phyloP scores from a whole-genome alignment of 768 basidiomycete species.

The Austroboletus eburneus region DNA sequence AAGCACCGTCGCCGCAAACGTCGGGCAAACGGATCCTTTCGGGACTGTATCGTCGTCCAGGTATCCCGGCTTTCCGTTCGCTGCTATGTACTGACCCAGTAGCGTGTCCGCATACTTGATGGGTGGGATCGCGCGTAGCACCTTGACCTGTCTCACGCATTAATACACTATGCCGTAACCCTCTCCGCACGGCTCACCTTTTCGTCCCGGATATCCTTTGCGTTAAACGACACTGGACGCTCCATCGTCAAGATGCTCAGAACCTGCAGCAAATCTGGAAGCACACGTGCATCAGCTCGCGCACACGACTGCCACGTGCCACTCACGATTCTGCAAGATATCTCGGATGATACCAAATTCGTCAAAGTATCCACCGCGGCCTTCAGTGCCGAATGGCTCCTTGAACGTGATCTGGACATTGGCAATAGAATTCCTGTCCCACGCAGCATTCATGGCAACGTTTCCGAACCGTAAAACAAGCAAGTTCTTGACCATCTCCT shows the following conservation, averaged over 20 bases:
- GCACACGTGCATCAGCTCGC: slow-evolving; percentile 15
- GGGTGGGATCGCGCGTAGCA: slow-evolving; percentile 85
- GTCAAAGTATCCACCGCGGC: slow-evolving; percentile 99
- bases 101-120: slow-evolving; percentile 75
- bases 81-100: slow-evolving; percentile 89
- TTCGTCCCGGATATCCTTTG: slow-evolving; percentile 98
- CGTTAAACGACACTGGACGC: slow-evolving; percentile 92
- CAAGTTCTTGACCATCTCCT: slow-evolving; percentile 99
- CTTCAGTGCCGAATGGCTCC: slow-evolving; percentile 98
- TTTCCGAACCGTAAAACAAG: slow-evolving; percentile 96
- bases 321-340: slow-evolving; percentile 95
- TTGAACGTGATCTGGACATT: slow-evolving; percentile 99
- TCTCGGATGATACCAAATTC: slow-evolving; percentile 99
- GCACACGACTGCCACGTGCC: background rate
- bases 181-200: slow-evolving; percentile 54
- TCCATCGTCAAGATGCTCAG: slow-evolving; percentile 97
- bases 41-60: slow-evolving; percentile 96
- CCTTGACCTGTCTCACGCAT: slow-evolving; percentile 71
- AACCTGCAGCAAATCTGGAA: slow-evolving; percentile 87
- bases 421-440: slow-evolving; percentile 95
- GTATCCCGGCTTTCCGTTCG: slow-evolving; percentile 96
- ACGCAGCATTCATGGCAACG: slow-evolving; percentile 78
- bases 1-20: slow-evolving; percentile 85
- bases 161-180: slow-evolving; percentile 12
- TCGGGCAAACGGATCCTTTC: slow-evolving; percentile 87